Base-by-base conservation (phyloP, 2,329 filamentous ascomycete species). In the Diaporthe sp. region DNA sequence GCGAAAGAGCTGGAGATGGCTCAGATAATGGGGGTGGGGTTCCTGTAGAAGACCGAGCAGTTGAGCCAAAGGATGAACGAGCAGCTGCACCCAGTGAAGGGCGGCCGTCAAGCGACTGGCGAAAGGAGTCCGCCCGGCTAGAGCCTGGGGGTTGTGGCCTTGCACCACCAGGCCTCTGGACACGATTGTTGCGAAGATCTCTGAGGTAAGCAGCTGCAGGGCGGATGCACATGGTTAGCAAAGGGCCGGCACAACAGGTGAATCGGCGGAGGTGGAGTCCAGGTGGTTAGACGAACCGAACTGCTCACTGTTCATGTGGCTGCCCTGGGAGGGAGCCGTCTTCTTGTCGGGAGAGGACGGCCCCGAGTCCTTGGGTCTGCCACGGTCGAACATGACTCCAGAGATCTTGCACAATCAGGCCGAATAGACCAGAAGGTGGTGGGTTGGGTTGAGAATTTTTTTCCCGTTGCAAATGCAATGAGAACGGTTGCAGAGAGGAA, bases 121-220 rank as follows among this genome's bases (percentile, higher is more conserved):
- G 82, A 61, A 82, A 81, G n/a, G 79, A 82, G 71, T 85, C 82
- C 25, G 79, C 81, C 57, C 80, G 81, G 39, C 73, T 71, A 37
- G 73, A 73, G 49, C 76, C 73, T 49, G 84, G 81, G 31, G 90
- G 89, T 73, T 88, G 89, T 76, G 94, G 93, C 78, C 94, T 89
- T 68, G 93, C 93, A 77, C 94, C 94, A 74, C 91, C 93, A 12
- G 94, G 94, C 74, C 94, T 90, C 49, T 89, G 87, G 74, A 91
- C 87, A 71, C 92, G 91, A 83, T 90, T 94, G 79, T 89, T 91
- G 79, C 94, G 92, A 49, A 96, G 89, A 79, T 92, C 91, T 79
- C 92, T 88, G 49, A 95, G 89, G 83, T 95, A 96, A 76, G 88
- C 87, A 78, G 92, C 94, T 95, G 84, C 76, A 78, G 57, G 51